Evolutionary conservation across 169 alveolate genomes (phyloP).

Genomic region (Theileria luwenshuni): DNA sequence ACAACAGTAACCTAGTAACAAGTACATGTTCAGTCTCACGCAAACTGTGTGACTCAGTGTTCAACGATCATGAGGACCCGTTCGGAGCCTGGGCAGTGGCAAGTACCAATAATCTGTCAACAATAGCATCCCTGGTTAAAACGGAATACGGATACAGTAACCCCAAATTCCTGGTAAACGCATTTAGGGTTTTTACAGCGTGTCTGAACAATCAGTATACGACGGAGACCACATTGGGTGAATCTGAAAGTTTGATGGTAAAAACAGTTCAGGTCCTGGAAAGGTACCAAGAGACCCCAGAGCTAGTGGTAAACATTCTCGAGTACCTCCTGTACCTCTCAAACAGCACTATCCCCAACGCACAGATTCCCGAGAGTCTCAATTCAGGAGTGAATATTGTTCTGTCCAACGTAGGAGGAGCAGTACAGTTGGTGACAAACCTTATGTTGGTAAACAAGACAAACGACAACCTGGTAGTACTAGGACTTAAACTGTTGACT

Average conservation of each 20-base stretch:
- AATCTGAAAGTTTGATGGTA: slow-evolving; percentile 34
- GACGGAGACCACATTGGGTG: slow-evolving; percentile 61
- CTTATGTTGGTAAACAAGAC: slow-evolving; percentile 44
- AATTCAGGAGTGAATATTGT: background rate
- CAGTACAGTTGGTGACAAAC: slow-evolving; percentile 1
- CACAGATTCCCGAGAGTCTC: background rate
- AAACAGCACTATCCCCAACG: slow-evolving; percentile 35
- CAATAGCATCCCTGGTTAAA: slow-evolving; percentile 74
- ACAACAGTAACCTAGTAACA: slow-evolving; percentile 75
- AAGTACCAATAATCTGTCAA: slow-evolving; percentile 82
- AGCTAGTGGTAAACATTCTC: slow-evolving; percentile 38
- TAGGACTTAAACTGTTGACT: slow-evolving; percentile 46
- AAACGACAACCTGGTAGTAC: slow-evolving; percentile 49
- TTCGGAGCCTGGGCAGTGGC: slow-evolving; percentile 92
- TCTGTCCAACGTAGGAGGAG: background rate
- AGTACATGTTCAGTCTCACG: slow-evolving; percentile 72
- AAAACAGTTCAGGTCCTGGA: slow-evolving; percentile 50
- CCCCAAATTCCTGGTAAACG: slow-evolving; percentile 73
- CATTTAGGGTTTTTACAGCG: slow-evolving; percentile 79
- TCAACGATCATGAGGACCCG: slow-evolving; percentile 85
- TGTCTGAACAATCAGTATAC: slow-evolving; percentile 82
- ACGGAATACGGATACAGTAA: slow-evolving; percentile 77
- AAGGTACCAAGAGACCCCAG: slow-evolving; percentile 55
- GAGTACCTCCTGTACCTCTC: slow-evolving; percentile 48
- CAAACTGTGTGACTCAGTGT: slow-evolving; percentile 75